These are phyloP conservation scores for Capillidium rhysosporum DNA, from an alignment of 371 early-diverging fungal genomes.

Conservation along the genomic window DNA sequence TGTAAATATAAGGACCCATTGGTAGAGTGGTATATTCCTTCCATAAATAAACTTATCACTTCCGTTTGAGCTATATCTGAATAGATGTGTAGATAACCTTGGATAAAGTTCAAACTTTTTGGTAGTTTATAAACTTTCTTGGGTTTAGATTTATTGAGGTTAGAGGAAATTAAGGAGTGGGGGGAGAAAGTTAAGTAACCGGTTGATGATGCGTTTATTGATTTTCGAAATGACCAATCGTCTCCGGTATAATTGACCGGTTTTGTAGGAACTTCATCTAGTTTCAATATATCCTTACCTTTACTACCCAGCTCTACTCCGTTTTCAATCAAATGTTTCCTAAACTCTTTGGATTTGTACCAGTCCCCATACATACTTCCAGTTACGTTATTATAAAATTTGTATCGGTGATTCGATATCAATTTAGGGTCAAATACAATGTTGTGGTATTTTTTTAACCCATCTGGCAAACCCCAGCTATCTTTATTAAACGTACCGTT, in stretches of 20 bases:
- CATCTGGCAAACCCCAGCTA: not conserved
- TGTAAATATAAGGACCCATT: conserved; percentile 5
- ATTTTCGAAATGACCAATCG: not conserved
- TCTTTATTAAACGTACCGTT: not conserved
- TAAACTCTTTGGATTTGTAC: not conserved
- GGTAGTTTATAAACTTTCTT: not conserved
- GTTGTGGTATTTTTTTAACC: not conserved
- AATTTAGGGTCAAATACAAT: not conserved
- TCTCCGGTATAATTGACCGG: not conserved
- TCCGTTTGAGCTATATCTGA: not conserved
- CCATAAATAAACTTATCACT: not conserved
- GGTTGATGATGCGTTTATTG: not conserved
- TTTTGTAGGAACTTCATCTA: not conserved
- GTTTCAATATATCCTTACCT: too few species aligned
- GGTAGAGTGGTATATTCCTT: not conserved
- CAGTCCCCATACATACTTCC: not conserved
- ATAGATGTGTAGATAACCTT: not conserved
- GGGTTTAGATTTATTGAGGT: too few species aligned
- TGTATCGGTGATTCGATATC: not conserved
- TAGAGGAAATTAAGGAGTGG: too few species aligned
- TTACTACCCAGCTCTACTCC: too few species aligned
- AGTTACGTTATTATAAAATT: not conserved
- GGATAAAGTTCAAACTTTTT: not conserved
- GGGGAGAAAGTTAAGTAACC: not conserved
- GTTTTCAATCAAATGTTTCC: not conserved